Base-by-base conservation (phyloP, 345 rosid species). In the Luvunga scandens region DNA sequence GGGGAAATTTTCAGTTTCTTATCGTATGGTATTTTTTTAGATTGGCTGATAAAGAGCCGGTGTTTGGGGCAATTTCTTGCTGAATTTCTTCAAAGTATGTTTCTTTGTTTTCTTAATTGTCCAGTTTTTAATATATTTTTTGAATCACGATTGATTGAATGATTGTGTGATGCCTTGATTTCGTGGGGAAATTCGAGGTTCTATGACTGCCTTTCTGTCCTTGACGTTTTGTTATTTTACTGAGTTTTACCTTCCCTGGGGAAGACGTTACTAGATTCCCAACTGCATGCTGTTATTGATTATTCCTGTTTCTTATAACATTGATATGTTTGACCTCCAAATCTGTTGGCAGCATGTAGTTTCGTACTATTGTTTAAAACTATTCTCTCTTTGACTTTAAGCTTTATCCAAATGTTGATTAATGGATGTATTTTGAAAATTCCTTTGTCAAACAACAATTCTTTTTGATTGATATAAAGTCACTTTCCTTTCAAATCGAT, bases 11-110 rank as follows among this genome's bases (percentile, higher is more conserved):
- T 76, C 68, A 25, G 82, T 28, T 77, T 84, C 64, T 85, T 60
- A 73, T 65, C 27, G 55, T 78, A 21, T 64, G 78, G 31, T 64
- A 64, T 28, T 25, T 28, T 80, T 70, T 65, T 53, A 79, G 86
- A 81, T 77, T 66, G 77, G 80, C 28, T 61, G 73, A 72, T 73
- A 79, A 69, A 80, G 73, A 39, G 74, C 79, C 60, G 65, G 68
- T 72, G 71, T 72, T 55, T 14, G 63, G 27, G 69, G 69, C 75
- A 69, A 73, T 80, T 78, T 80, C 77, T 80, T 74, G 83, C 78
- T 14, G 67, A 74, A 77, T 76, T 74, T 56, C 71, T 77, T 76
- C 74, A 21, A 69, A 75, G 75, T 69, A 77, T 69, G 84, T 79
- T 77, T 63, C 62, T 33, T 80, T 57, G 61, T 72, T 64, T 7